Evolutionary conservation across 2,329 filamentous ascomycete species (phyloP).

Genomic region (Monosporascus ibericus): DNA sequence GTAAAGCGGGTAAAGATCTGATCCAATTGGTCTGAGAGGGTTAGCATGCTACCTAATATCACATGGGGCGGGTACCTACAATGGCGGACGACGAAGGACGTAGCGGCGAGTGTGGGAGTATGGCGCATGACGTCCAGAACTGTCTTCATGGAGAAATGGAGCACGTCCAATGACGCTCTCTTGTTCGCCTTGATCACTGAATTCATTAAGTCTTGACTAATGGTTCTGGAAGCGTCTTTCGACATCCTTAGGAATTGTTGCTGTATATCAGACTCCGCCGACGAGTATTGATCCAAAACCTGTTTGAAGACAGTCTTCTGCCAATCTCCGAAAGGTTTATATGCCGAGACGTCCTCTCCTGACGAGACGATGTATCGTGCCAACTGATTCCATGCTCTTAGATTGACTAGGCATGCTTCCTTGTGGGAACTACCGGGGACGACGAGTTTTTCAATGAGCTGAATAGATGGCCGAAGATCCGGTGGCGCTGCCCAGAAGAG

Average conservation of each 20-base stretch:
- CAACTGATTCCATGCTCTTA: conserved; percentile 58
- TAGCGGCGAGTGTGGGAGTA: conserved; percentile 38
- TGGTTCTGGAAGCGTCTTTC: conserved; percentile 30
- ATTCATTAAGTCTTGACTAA: conserved; percentile 39
- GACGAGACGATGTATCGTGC: conserved; percentile 50
- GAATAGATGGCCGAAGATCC: conserved; percentile 45
- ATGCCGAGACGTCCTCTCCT: conserved; percentile 33
- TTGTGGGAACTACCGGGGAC: conserved; percentile 56
- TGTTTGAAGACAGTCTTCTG: conserved; percentile 52
- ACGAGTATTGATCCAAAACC: conserved; percentile 51
- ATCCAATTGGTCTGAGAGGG: conserved; percentile 37
- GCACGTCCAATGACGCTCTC: conserved; percentile 45
- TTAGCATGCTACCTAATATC: conserved; percentile 6
- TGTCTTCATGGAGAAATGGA: conserved; percentile 41
- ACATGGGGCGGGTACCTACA: conserved; percentile 20
- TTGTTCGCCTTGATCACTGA: conserved; percentile 47
- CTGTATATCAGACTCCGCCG: conserved; percentile 49
- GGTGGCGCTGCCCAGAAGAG: conserved; percentile 59
- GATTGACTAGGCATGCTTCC: conserved; percentile 58
- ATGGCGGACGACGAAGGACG: conserved; percentile 43
- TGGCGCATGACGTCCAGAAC: conserved; percentile 46
- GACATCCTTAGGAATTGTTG: conserved; percentile 47
- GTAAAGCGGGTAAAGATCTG: conserved; percentile 45
- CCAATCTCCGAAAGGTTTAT: conserved; percentile 49
- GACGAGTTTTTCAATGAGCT: conserved; percentile 55